Conservation (phyloP, 2,329 filamentous ascomycete species). For the Elsinoe fawcettii region DNA sequence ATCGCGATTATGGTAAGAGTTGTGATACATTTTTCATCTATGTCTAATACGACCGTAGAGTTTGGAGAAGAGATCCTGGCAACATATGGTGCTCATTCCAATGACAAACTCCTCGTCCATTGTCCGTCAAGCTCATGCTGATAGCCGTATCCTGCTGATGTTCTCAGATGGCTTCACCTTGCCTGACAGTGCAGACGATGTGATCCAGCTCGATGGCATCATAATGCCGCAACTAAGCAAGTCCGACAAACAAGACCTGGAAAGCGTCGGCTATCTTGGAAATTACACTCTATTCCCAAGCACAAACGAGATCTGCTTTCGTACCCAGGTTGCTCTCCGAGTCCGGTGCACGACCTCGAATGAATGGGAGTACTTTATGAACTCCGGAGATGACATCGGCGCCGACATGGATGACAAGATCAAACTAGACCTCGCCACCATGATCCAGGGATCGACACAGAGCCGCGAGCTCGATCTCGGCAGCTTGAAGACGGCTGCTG, state of each 20-base stretch:
- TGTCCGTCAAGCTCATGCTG: slow-evolving; percentile 30
- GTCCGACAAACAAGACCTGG: slow-evolving; percentile 30
- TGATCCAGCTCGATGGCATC: slow-evolving; percentile 35
- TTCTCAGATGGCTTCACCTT: slow-evolving; percentile 38
- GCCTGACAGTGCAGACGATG: slow-evolving; percentile 28
- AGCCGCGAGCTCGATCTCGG: neutral
- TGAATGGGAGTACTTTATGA: slow-evolving; percentile 33
- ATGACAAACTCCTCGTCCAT: slow-evolving; percentile 65
- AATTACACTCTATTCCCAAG: slow-evolving; percentile 27
- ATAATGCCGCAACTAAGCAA: slow-evolving; percentile 32
- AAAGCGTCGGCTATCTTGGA: slow-evolving; percentile 38
- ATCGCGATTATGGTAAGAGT: slow-evolving; percentile 41
- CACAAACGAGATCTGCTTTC: slow-evolving; percentile 34
- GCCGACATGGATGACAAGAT: slow-evolving; percentile 25
- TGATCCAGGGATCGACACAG: neutral
- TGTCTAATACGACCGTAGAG: slow-evolving; percentile 19
- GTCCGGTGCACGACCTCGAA: slow-evolving; percentile 29
- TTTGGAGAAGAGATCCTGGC: slow-evolving; percentile 59
- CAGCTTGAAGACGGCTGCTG: neutral
- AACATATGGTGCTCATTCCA: slow-evolving; percentile 62
- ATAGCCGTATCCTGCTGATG: neutral
- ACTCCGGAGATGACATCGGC: slow-evolving; percentile 28
- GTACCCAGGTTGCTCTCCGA: slow-evolving; percentile 39
- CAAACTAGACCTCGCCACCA: neutral
- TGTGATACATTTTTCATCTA: slow-evolving; percentile 1